Percentiles rank a stretch among this genome's conserved stretches.
Conservation (phyloP, 148 eudicot species). For the Arctostaphylos glauca region DNA sequence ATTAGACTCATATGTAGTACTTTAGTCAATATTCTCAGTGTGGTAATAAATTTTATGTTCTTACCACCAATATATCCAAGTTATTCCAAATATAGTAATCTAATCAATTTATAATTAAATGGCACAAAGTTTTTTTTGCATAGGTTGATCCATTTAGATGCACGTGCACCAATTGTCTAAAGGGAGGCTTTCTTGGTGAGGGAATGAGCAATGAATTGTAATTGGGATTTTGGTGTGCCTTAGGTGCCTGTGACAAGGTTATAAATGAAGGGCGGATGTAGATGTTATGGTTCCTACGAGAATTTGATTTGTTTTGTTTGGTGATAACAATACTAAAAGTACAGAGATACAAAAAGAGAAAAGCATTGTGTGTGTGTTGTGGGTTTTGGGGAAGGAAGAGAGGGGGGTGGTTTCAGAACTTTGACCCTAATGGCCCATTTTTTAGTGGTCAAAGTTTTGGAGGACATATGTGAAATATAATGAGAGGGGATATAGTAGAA, state of each 20-base stretch:
- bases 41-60: not conserved
- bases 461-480: no score
- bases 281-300: not conserved
- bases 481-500: no score
- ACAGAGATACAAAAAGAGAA: not conserved
- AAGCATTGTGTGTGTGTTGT: no score
- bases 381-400: no score
- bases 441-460: no score
- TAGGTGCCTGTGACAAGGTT: not conserved
- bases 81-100: not conserved
- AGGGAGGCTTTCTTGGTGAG: not conserved
- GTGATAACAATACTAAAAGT: not conserved
- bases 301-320: not conserved
- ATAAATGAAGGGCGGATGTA: not conserved
- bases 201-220: not conserved
- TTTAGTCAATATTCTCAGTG: not conserved
- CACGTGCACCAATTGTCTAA: not conserved
- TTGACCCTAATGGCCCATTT: no score
- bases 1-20: not conserved
- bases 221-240: slow-evolving; percentile 4
- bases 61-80: not conserved
- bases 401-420: not conserved
- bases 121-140: not conserved
- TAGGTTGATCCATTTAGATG: not conserved
- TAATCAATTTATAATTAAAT: not conserved